Conservation (phyloP, 352 stramenopile species). For the Phytophthora constricta region DNA sequence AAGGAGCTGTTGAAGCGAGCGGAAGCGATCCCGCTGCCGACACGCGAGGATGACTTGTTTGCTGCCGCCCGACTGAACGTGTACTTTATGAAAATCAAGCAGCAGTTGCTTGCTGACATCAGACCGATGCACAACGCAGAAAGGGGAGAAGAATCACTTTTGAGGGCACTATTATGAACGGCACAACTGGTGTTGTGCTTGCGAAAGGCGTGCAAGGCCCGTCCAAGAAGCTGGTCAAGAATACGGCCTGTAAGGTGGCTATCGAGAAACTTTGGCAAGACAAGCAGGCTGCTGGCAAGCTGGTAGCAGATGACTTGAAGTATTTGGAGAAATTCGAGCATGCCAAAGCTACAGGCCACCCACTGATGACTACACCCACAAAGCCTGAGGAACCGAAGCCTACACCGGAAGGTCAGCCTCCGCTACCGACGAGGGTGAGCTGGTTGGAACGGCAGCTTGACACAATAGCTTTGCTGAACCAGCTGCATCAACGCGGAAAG, state of each 20-base stretch:
- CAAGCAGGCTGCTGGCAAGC: slow-evolving; percentile 66
- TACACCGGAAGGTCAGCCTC: neutral
- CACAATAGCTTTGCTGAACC: slow-evolving; percentile 56
- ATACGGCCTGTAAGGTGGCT: slow-evolving; percentile 61
- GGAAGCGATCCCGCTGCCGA: slow-evolving; percentile 52
- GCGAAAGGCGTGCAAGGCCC: slow-evolving; percentile 55
- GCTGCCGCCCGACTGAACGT: slow-evolving; percentile 51
- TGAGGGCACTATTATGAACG: slow-evolving; percentile 61
- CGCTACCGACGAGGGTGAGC: slow-evolving; percentile 41
- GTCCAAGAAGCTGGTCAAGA: slow-evolving; percentile 80
- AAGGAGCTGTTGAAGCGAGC: slow-evolving; percentile 38
- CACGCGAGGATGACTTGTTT: slow-evolving; percentile 73
- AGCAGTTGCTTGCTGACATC: slow-evolving; percentile 59
- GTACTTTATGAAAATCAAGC: slow-evolving; percentile 76
- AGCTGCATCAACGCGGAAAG: slow-evolving; percentile 51
- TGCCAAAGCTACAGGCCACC: slow-evolving; percentile 22
- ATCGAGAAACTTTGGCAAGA: slow-evolving; percentile 81
- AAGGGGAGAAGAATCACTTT: slow-evolving; percentile 67
- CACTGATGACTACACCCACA: slow-evolving; percentile 5
- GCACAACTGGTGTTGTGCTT: slow-evolving; percentile 43
- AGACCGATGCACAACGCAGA: slow-evolving; percentile 51
- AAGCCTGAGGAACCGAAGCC: neutral
- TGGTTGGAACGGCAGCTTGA: slow-evolving; percentile 54
- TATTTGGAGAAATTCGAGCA: slow-evolving; percentile 65
- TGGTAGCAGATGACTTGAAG: slow-evolving; percentile 57